A percentile compares a stretch with the other conserved stretches of the same genome.
phyloP scores from a whole-genome alignment of 73 alveolate genomes.

The Paramecium octaurelia region DNA sequence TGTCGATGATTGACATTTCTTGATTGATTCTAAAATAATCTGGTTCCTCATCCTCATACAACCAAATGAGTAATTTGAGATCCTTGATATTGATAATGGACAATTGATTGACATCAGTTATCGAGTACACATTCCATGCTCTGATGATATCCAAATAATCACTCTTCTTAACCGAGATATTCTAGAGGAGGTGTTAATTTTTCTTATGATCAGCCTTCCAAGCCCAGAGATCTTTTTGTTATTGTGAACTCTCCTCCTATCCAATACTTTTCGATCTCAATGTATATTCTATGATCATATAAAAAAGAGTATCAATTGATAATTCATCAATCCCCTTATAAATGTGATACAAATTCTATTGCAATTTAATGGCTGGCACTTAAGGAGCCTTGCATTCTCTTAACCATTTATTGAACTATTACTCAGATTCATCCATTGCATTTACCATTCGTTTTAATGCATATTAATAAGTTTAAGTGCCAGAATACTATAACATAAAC shows the following conservation, averaged over 20 bases:
- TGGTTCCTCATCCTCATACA: constrained; percentile 49
- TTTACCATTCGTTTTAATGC: constrained; percentile 20
- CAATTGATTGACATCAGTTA: constrained; percentile 51
- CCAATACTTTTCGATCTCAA: constrained; percentile 22
- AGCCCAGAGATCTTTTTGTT: constrained; percentile 19
- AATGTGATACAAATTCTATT: background rate
- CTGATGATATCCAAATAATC: constrained; percentile 56
- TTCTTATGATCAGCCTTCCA: constrained; percentile 32
- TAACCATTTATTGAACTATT: constrained; percentile 9
- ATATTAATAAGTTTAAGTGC: constrained; percentile 1
- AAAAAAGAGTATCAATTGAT: constrained; percentile 14
- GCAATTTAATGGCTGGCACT: constrained; percentile 11
- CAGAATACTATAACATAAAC: constrained; percentile 44
- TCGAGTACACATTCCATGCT: constrained; percentile 59
- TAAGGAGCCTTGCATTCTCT: background rate
- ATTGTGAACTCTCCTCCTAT: background rate
- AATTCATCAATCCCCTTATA: constrained; percentile 14
- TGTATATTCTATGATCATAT: constrained; percentile 53
- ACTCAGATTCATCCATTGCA: constrained; percentile 33
- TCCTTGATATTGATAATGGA: constrained; percentile 9
- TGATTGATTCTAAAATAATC: constrained; percentile 24
- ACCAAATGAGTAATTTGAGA: constrained; percentile 2
- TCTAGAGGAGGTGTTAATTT: background rate
- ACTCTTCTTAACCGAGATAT: constrained; percentile 28
- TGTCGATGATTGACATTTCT: background rate